Evolutionary conservation across 2,329 filamentous ascomycete species (phyloP).

Genomic region (Thielaviopsis populi): DNA sequence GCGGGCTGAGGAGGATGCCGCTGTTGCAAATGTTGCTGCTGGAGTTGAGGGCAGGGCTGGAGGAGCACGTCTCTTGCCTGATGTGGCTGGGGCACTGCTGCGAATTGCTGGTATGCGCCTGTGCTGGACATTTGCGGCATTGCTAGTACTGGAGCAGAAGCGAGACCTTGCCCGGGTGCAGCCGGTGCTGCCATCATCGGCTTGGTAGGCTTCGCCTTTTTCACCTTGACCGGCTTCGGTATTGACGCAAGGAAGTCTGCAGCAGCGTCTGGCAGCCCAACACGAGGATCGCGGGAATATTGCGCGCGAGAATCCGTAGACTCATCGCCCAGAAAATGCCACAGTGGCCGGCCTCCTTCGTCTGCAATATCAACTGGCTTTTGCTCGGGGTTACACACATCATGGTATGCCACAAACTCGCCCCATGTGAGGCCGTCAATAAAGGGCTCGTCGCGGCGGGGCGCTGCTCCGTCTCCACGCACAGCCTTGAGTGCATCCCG

Average conservation of each 20-base stretch:
- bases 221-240: slow-evolving; percentile 34
- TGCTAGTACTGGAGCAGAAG: neutral
- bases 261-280: slow-evolving; percentile 47
- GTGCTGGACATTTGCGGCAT: neutral
- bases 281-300: slow-evolving; percentile 63
- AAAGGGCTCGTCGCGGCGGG: slow-evolving; percentile 51
- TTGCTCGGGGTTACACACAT: slow-evolving; percentile 20
- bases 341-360: slow-evolving; percentile 43
- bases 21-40: neutral
- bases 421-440: slow-evolving; percentile 57
- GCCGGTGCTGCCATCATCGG: neutral
- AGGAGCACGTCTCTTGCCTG: neutral
- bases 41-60: neutral
- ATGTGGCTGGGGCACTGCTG: neutral
- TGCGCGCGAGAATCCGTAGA: slow-evolving; percentile 86
- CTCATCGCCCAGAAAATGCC: slow-evolving; percentile 72
- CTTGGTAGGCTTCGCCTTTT: slow-evolving; percentile 17
- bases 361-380: slow-evolving; percentile 15
- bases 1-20: neutral
- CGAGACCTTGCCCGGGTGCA: neutral
- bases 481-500: slow-evolving; percentile 46
- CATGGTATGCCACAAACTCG: slow-evolving; percentile 57
- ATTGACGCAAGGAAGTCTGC: slow-evolving; percentile 61
- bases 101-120: neutral
- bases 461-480: slow-evolving; percentile 44